Evolutionary conservation across 352 stramenopile genomes (phyloP), one percentile per base, ranked within the genome.

Genomic region (Thraustotheca clavata): DNA sequence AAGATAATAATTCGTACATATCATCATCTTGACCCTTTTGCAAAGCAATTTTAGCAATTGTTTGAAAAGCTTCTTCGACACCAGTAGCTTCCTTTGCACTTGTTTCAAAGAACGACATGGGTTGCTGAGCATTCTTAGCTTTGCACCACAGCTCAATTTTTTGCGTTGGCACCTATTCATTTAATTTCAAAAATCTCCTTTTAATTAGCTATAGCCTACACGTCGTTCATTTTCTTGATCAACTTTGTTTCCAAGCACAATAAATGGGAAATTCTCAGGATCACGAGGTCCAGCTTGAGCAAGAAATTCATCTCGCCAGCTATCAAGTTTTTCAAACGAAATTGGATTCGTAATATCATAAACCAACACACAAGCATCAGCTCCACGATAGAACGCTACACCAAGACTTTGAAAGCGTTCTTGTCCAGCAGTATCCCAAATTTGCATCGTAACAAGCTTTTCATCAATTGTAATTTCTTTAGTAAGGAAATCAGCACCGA

Each of bases 361-460:
- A 0, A 99, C 95, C 18, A 99, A 79, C 46, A 99, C 90, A 60
- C 96, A 99, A 8, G 95, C 96, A 80, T 99, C 96, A 0, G 96
- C 95, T 16, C 96, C 96, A 47, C 97, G 83, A 74, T 99, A 99
- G 76, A 99, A 99, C 14, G 95, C 95, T 11, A 98, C 87, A 12
- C 97, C 97, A 29, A 99, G 79, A 54, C 84, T 97, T 81, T 99
- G 95, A 85, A 99, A 99, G 50, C 96, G 86, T 74, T 99, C 97
- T 76, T 99, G 95, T 9, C 94, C 97, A 7, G 97, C 97, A 4
- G 97, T 99, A 75, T 99, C 96, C 97, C 97, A 99, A 71, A 99
- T 99, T 87, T 97, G 89, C 73, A 99, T 89, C 20, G 89, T 98
- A 36, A 98, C 93, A 29, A 98, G 73, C 67, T 97, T 97, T 68